These are phyloP conservation scores for Asclepias syriaca DNA, from an alignment of 257 asterid genomes.

Conservation along the genomic window DNA sequence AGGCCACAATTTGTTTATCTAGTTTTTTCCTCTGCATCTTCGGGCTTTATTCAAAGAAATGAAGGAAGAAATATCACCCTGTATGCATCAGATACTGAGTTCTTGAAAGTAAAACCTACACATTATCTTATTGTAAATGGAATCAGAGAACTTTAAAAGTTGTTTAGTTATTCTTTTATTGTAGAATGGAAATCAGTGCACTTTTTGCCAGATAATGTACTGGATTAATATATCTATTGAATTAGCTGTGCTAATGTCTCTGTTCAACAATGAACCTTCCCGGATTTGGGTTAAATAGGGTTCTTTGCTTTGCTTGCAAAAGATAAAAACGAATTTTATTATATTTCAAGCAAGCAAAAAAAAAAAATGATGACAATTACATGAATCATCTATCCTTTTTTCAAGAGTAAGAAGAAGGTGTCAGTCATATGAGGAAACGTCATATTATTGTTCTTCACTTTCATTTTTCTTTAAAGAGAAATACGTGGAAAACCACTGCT, in stretches of 20 bases:
- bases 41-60: not conserved
- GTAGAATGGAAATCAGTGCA: no score
- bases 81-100: not conserved
- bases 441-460: conserved; percentile 1
- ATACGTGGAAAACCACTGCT: conserved; percentile 20
- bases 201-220: no score
- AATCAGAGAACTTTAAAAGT: no score
- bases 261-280: no score
- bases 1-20: conserved; percentile 62
- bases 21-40: conserved; percentile 7
- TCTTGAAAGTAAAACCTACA: not conserved
- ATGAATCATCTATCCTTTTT: not conserved
- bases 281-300: no score
- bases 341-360: not conserved
- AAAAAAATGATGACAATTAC: not conserved
- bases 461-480: conserved; percentile 15
- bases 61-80: not conserved
- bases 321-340: not conserved
- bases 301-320: not conserved
- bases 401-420: not conserved
- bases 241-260: no score
- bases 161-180: no score
- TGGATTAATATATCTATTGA: no score
- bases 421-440: not conserved
- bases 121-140: not conserved